Evolutionary conservation across 352 stramenopile genomes (phyloP).

Genomic region (Aphanomyces cochlioides): DNA sequence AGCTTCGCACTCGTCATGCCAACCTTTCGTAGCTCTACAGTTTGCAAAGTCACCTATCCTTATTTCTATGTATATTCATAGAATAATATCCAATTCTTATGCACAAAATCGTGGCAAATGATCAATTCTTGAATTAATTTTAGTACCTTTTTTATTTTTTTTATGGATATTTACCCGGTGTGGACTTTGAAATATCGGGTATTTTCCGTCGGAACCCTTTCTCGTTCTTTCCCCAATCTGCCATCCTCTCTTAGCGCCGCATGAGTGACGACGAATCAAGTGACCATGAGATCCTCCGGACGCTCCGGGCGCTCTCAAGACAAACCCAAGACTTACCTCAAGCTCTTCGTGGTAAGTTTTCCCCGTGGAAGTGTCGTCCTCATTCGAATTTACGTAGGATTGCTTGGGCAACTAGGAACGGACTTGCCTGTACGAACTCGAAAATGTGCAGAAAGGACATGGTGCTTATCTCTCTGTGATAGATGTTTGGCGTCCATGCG

Average conservation of each 20-base stretch:
- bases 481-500: slow-evolving; percentile 19
- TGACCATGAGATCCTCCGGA: slow-evolving; percentile 18
- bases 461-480: background rate
- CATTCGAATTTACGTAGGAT: slow-evolving; percentile 33
- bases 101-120: too few relatives aligned
- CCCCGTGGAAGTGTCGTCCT: background rate
- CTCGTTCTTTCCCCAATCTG: too few relatives aligned
- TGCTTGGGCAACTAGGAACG: slow-evolving; percentile 42
- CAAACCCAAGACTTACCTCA: slow-evolving; percentile 19
- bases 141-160: too few relatives aligned
- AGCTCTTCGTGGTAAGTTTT: slow-evolving; percentile 13
- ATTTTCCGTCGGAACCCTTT: too few relatives aligned
- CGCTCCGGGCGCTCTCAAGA: slow-evolving; percentile 12
- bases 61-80: too few relatives aligned
- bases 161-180: too few relatives aligned
- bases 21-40: too few relatives aligned
- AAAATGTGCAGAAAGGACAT: background rate
- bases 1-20: too few relatives aligned
- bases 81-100: too few relatives aligned
- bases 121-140: too few relatives aligned
- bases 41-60: too few relatives aligned
- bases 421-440: slow-evolving; percentile 33
- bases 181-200: too few relatives aligned
- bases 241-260: background rate
- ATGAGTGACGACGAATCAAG: slow-evolving; percentile 18